Evolutionary conservation across 1,284 basidiomycete species (phyloP).

Genomic region (Sporisorium graminicola): DNA sequence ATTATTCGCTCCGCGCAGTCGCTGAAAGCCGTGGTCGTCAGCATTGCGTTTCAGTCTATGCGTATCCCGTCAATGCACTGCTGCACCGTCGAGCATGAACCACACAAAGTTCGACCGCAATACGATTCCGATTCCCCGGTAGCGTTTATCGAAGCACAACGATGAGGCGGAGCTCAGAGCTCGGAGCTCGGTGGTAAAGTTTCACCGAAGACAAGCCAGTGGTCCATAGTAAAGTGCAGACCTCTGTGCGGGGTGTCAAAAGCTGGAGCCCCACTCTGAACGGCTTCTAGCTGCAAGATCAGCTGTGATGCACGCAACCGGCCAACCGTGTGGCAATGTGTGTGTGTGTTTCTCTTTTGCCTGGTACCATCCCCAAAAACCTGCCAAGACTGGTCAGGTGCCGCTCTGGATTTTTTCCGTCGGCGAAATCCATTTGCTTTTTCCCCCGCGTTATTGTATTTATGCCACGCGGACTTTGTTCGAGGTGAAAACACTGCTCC

Average conservation of each 20-base stretch:
- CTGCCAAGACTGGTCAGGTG: background rate
- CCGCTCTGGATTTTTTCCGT: background rate
- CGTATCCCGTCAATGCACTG: too few relatives aligned
- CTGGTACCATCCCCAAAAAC: background rate
- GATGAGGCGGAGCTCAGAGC: background rate
- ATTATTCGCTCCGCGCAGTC: too few relatives aligned
- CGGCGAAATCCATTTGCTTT: slow-evolving; percentile 6
- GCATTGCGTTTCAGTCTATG: too few relatives aligned
- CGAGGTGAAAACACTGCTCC: slow-evolving; percentile 4
- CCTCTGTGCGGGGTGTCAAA: too few relatives aligned
- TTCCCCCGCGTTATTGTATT: slow-evolving; percentile 7
- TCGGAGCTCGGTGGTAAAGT: slow-evolving; percentile 20
- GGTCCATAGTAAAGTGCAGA: too few relatives aligned
- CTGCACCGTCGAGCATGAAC: background rate
- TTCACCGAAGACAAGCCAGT: slow-evolving; percentile 12
- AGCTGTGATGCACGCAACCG: slow-evolving; percentile 2
- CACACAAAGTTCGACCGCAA: slow-evolving; percentile 11
- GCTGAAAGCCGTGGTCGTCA: too few relatives aligned
- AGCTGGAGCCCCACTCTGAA: background rate
- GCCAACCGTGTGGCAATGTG: too few relatives aligned
- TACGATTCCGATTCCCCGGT: too few relatives aligned
- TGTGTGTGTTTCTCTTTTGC: too few relatives aligned
- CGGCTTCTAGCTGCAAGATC: background rate
- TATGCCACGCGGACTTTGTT: slow-evolving; percentile 1
- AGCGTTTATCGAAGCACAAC: background rate